phyloP scores from a whole-genome alignment of 257 asterid genomes.

The Jasminum sambac region DNA sequence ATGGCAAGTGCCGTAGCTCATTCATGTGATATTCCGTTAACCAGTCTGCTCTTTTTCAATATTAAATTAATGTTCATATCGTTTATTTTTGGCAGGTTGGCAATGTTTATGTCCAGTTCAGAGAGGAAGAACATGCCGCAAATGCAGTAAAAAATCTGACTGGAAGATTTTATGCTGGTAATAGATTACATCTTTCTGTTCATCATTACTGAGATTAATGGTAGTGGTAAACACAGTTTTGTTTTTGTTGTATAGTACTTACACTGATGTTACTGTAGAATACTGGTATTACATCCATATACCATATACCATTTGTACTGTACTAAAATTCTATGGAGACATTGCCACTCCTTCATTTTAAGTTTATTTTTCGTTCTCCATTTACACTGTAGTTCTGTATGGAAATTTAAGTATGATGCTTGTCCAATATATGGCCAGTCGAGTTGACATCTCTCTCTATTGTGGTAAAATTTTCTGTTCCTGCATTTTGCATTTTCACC shows the following conservation, averaged over 20 bases:
- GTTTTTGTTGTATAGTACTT: neutral
- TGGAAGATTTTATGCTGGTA: conserved; percentile 92
- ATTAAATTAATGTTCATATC: neutral
- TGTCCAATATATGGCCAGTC: neutral
- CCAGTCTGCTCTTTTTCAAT: neutral
- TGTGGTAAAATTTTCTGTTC: neutral
- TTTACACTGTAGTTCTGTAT: neutral
- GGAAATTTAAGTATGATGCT: neutral
- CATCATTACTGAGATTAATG: neutral
- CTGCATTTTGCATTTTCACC: neutral
- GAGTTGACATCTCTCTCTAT: neutral
- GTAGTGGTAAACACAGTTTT: neutral
- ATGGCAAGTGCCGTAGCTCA: conserved; percentile 46
- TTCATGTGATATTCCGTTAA: neutral
- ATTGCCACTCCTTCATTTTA: neutral
- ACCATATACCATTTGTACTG: neutral
- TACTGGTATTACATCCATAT: neutral
- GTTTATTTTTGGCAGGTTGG: conserved; percentile 66
- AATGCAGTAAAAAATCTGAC: conserved; percentile 81
- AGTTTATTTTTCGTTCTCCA: neutral
- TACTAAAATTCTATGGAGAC: neutral
- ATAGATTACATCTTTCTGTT: neutral
- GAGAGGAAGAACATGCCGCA: conserved; percentile 96
- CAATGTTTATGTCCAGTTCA: conserved; percentile 92
- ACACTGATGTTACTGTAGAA: neutral